Base-by-base conservation (phyloP, 192 early-diverging fungal genomes). In the Coemansia sp. region DNA sequence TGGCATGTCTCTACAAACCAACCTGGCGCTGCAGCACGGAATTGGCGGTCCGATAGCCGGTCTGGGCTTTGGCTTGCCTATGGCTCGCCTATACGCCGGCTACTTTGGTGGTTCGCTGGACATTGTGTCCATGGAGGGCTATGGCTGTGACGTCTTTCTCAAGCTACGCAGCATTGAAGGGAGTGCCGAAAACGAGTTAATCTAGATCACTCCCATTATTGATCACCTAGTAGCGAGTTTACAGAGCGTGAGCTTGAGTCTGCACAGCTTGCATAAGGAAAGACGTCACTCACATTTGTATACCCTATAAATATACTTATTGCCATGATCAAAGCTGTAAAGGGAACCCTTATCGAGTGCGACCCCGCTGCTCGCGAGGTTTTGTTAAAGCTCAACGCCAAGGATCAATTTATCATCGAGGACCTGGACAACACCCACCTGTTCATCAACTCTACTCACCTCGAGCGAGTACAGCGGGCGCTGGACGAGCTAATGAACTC, bases 101-200 rank as follows among this genome's bases (percentile, higher is more conserved):
- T 98, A 98, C 62, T 98, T 98, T 88, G 94, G 93, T 43, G 96
- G 96, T 0, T 88, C 88, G 2, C 83, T 98, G 42, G 89, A 92
- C 16, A 71, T 98, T 31, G 80, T 91, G 43, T 91, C 91, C 16
- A 79, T 98, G 51, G 85, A 88, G 35, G 94, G 93, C 6, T 88
- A 93, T 73, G 96, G 96, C n/a, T 89, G 91, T 61, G 96, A 98
- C 77, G 89, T 94, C 16, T 96, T 95, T 74, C 67, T 98, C 43
- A 87, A 89, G 59, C 79, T 98, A 50, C 91, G 90, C 65, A 93
- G 93, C 74, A 95, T 98, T 65, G 84, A 93, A 48, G 87, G 74
- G 26, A 83, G 76, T 63, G 72, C 71, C 3, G 80, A 77, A 16
- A 85, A 77, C 13, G 76, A 64, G 70, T 66, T 76, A 21, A 82